Percentiles rank a stretch among this genome's conserved stretches.
These are phyloP conservation scores for Prunus mongolica DNA, from an alignment of 306 rosid species.

Conservation along the genomic window DNA sequence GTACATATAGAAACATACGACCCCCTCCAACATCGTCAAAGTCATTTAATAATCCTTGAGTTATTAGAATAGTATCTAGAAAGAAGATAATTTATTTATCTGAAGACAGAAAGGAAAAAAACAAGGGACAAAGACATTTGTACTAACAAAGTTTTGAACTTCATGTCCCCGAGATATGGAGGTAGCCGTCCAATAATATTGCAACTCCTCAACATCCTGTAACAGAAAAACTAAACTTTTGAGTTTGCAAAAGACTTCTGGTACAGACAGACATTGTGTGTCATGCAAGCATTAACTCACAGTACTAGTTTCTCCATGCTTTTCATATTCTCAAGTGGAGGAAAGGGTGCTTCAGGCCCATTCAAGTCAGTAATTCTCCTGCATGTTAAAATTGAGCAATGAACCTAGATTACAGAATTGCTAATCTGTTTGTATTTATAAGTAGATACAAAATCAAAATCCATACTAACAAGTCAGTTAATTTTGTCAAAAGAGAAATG, in stretches of 20 bases:
- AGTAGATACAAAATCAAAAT: background rate
- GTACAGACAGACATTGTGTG: background rate
- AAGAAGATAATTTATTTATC: background rate
- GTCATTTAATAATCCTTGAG: background rate
- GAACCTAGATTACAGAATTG: background rate
- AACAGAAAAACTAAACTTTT: conserved; percentile 10
- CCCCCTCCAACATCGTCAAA: background rate
- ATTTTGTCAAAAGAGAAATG: conserved; percentile 35
- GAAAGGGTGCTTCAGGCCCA: conserved; percentile 52
- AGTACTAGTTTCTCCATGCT: conserved; percentile 1
- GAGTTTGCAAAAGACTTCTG: background rate
- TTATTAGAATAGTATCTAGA: background rate
- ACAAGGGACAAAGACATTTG: background rate
- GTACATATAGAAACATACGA: no score
- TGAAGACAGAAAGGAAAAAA: background rate
- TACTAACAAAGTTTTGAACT: conserved; percentile 49
- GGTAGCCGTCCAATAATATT: conserved; percentile 56
- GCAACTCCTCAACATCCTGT: conserved; percentile 71
- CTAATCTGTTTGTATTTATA: background rate
- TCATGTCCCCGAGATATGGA: conserved; percentile 30
- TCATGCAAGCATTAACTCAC: conserved; percentile 44
- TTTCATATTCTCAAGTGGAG: conserved; percentile 38
- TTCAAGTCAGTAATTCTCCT: conserved; percentile 78
- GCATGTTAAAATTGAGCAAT: conserved; percentile 18
- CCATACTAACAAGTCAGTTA: conserved; percentile 57